These are phyloP conservation scores for Blastobotrys proliferans DNA, from an alignment of 1,139 yeast genomes.

Conservation along the genomic window DNA sequence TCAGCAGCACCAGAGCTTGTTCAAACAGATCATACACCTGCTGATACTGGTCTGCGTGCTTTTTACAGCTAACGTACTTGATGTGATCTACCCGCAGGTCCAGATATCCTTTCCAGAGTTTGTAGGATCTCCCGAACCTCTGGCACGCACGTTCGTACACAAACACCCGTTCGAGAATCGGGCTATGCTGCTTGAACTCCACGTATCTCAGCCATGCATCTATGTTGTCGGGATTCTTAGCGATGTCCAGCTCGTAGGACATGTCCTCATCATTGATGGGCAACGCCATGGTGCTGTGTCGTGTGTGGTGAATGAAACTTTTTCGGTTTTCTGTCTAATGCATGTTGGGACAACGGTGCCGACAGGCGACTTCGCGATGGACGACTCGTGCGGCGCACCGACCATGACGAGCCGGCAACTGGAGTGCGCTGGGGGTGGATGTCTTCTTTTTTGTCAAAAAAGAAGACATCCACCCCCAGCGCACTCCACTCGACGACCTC, in stretches of 20 bases:
- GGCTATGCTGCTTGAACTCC: conserved; percentile 35
- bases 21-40: conserved; percentile 45
- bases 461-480: no score
- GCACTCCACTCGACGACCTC: no score
- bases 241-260: conserved; percentile 45
- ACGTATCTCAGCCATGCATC: conserved; percentile 55
- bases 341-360: no score
- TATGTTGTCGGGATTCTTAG: conserved; percentile 43
- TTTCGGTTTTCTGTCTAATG: background rate
- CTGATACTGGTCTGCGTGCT: conserved; percentile 31
- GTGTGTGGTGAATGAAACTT: background rate
- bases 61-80: conserved; percentile 26
- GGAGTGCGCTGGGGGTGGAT: no score
- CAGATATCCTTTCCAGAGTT: conserved; percentile 55
- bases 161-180: conserved; percentile 39
- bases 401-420: no score
- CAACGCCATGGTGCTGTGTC: background rate
- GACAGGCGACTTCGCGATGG: no score
- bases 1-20: conserved; percentile 43
- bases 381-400: no score
- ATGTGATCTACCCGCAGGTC: conserved; percentile 39
- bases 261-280: conserved; percentile 35
- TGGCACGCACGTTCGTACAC: conserved; percentile 53
- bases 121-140: conserved; percentile 46
- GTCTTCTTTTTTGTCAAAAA: no score